A percentile compares a stretch with the other conserved stretches of the same genome.
Evolutionary conservation across 148 eudicot genomes (phyloP).

Genomic region (Pouteria glomerata): DNA sequence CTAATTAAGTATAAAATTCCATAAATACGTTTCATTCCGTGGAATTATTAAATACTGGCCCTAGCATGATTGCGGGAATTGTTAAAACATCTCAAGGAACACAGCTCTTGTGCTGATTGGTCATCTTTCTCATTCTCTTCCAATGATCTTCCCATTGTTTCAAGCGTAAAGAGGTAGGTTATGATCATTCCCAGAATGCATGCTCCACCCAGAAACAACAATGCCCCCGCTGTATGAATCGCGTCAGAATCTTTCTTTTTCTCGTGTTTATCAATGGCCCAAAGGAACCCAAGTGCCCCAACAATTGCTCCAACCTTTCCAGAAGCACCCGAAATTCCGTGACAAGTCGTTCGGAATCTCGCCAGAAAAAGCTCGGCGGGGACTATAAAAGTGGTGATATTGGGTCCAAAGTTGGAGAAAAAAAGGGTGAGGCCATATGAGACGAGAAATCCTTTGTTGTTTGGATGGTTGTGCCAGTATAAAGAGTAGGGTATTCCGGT

Average conservation of each 20-base stretch:
- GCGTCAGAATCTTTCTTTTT: conserved; percentile 8
- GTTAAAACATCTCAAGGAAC: conserved; percentile 9
- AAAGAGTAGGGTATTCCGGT: conserved; percentile 28
- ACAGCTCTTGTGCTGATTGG: neutral
- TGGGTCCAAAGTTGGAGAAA: conserved; percentile 64
- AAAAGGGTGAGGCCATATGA: conserved; percentile 46
- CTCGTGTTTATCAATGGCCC: conserved; percentile 25
- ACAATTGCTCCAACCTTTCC: conserved; percentile 56
- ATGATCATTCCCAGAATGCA: conserved; percentile 40
- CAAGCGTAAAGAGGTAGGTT: conserved; percentile 42
- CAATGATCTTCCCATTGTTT: conserved; percentile 53
- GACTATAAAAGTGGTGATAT: conserved; percentile 56
- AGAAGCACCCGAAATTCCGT: conserved; percentile 54
- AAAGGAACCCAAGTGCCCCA: conserved; percentile 43
- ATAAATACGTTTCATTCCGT: no score
- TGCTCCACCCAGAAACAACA: conserved; percentile 34
- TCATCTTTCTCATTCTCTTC: conserved; percentile 49
- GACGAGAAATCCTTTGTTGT: conserved; percentile 29
- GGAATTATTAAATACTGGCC: no score
- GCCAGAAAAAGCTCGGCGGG: conserved; percentile 72
- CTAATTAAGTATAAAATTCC: no score
- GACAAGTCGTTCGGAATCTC: conserved; percentile 55
- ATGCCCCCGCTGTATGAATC: conserved; percentile 21
- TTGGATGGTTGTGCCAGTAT: conserved; percentile 6
- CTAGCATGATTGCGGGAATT: conserved; percentile 37